Conservation (phyloP, 2,329 filamentous ascomycete genomes). For the Cercospora sp. region DNA sequence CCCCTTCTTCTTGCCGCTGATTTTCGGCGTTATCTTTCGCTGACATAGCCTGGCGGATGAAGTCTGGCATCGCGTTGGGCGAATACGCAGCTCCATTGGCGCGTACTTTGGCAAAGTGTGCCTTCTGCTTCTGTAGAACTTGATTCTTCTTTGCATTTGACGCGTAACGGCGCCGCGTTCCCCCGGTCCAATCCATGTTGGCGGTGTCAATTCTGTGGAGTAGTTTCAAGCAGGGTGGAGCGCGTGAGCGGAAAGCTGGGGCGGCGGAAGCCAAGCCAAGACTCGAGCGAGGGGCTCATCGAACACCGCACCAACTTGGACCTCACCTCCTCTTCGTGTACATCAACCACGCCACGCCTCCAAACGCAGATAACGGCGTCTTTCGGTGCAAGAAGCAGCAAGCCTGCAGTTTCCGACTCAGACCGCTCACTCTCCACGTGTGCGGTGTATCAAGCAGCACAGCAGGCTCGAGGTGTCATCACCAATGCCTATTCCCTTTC, state of each 20-base stretch:
- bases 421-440: neutral
- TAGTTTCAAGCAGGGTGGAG: neutral
- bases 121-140: constrained; percentile 46
- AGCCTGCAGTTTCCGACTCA: neutral
- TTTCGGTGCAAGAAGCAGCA: neutral
- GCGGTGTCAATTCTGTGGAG: neutral
- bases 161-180: constrained; percentile 38
- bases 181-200: constrained; percentile 54
- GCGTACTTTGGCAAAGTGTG: constrained; percentile 49
- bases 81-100: constrained; percentile 18
- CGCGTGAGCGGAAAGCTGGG: neutral
- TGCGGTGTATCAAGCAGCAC: neutral
- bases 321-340: neutral
- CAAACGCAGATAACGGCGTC: neutral
- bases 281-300: neutral
- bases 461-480: neutral
- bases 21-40: constrained; percentile 5
- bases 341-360: neutral
- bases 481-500: neutral
- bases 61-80: constrained; percentile 18
- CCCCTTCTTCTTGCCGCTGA: neutral
- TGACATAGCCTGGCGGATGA: constrained; percentile 14
- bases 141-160: constrained; percentile 40
- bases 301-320: neutral
- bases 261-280: neutral